Conservation (phyloP, 768 basidiomycete species). For the Boletus tomentosulus region DNA sequence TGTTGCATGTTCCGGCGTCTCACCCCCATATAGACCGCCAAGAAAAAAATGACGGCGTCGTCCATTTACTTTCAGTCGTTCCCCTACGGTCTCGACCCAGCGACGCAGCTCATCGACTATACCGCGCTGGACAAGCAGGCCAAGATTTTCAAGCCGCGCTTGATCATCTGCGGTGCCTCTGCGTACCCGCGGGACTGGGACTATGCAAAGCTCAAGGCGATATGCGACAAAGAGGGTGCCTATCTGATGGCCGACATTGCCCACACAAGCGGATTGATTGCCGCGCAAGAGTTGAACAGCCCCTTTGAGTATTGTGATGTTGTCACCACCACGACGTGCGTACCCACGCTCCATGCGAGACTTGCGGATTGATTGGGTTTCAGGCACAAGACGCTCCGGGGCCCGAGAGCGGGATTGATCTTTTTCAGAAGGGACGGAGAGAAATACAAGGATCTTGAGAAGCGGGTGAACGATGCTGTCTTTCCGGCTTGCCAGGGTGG, state of each 20-base stretch:
- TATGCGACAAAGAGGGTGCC: constrained; percentile 82
- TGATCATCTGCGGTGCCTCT: constrained; percentile 96
- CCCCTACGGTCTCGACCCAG: constrained; percentile 82
- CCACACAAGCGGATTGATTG: constrained; percentile 93
- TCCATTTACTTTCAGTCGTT: constrained; percentile 99
- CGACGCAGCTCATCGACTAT: constrained; percentile 90
- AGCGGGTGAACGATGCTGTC: constrained; percentile 95
- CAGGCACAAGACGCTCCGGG: constrained; percentile 97
- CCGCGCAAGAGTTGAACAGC: constrained; percentile 82
- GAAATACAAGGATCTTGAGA: constrained; percentile 82
- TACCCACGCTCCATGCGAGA: neutral
- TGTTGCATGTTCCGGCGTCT: neutral
- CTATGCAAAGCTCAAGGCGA: constrained; percentile 76
- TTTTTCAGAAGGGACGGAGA: constrained; percentile 96
- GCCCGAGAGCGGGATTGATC: constrained; percentile 95
- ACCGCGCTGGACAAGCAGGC: constrained; percentile 75
- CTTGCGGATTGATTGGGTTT: neutral
- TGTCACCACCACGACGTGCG: constrained; percentile 94
- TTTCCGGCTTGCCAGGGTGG: constrained; percentile 99
- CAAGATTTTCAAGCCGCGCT: constrained; percentile 90
- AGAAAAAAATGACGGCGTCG: constrained; percentile 99
- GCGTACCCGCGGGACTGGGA: constrained; percentile 99
- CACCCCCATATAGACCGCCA: constrained; percentile 64
- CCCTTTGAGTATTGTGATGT: constrained; percentile 97
- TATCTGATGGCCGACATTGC: constrained; percentile 97